Percentiles rank a stretch among this genome's conserved stretches.
These are phyloP conservation scores for Aureobasidium sp. DNA, from an alignment of 2,329 filamentous ascomycete genomes.

Conservation along the genomic window DNA sequence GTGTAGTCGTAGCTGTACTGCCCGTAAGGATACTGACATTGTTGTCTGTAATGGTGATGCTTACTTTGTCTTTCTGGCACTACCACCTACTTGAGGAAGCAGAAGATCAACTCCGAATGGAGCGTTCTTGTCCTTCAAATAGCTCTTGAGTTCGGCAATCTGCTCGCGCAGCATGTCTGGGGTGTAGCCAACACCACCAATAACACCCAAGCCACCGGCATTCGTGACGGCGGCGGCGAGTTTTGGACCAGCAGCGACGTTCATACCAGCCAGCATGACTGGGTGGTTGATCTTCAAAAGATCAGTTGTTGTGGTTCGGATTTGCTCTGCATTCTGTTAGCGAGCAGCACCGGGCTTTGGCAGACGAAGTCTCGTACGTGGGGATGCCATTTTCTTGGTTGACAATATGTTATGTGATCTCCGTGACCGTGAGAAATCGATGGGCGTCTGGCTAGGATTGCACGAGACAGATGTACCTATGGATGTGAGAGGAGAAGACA, in stretches of 20 bases:
- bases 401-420: not conserved
- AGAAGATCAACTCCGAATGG: constrained; percentile 93
- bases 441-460: not conserved
- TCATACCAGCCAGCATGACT: constrained; percentile 94
- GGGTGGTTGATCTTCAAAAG: constrained; percentile 98
- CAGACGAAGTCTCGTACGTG: constrained; percentile 53
- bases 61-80: constrained; percentile 76
- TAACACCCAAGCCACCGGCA: constrained; percentile 91
- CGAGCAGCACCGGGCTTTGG: constrained; percentile 20
- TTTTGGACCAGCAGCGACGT: constrained; percentile 93
- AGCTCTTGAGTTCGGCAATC: constrained; percentile 87
- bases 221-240: constrained; percentile 95
- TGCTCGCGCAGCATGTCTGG: constrained; percentile 96
- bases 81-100: constrained; percentile 89
- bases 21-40: constrained; percentile 10
- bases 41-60: not conserved
- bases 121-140: constrained; percentile 80
- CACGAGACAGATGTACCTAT: not conserved
- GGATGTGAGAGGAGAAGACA: not conserved
- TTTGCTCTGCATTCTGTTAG: constrained; percentile 57
- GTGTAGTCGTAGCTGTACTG: constrained; percentile 89
- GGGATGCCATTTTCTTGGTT: constrained; percentile 59
- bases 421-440: constrained; percentile 10
- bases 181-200: constrained; percentile 91
- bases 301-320: constrained; percentile 89